Conservation (phyloP, 2,329 filamentous ascomycete species). For the Hypoxylon sp. region DNA sequence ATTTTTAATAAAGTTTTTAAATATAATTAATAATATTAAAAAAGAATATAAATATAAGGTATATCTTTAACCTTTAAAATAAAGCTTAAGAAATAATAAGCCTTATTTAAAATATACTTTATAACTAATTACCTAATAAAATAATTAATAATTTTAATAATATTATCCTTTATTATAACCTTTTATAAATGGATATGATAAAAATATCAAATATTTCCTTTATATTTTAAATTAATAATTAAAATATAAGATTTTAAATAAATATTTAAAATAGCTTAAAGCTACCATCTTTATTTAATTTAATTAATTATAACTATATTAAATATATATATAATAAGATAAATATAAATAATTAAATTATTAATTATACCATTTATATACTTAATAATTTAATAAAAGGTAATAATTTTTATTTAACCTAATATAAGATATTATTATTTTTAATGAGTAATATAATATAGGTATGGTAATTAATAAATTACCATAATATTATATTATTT, state of each 20-base stretch:
- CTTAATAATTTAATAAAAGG: not conserved
- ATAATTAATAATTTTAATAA: conserved; percentile 8
- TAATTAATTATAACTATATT: not conserved
- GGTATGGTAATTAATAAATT: not conserved
- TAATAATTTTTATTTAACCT: not conserved
- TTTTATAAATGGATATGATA: not conserved
- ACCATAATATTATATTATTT: not conserved
- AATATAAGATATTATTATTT: not conserved
- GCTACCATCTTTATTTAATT: not conserved
- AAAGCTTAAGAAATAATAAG: not conserved
- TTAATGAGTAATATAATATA: not conserved
- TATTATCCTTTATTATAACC: not conserved
- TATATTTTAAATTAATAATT: not conserved
- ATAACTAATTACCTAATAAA: not conserved
- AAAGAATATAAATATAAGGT: no score
- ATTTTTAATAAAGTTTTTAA: no score
- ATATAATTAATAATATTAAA: no score
- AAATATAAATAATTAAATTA: not conserved
- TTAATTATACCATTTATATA: not conserved
- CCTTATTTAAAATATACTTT: not conserved
- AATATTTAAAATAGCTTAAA: not conserved
- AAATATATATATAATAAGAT: not conserved
- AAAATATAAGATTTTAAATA: not conserved
- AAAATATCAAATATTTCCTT: not conserved
- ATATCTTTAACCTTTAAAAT: no score